phyloP scores from a whole-genome alignment of 2,329 filamentous ascomycete species.

The Cladosporium sp. region DNA sequence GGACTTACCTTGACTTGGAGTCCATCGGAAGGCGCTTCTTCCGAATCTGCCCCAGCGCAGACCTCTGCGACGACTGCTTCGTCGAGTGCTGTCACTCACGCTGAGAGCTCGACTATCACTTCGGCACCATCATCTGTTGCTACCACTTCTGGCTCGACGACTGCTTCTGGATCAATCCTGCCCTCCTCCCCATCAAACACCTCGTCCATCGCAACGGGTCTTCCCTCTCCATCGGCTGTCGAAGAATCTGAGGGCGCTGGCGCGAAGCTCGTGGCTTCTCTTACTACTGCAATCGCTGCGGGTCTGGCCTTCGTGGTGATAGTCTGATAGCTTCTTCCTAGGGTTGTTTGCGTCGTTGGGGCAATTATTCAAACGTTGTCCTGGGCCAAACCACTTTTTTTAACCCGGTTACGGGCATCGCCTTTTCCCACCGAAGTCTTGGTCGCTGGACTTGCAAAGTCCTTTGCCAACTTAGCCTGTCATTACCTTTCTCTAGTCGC shows the following conservation, averaged over 20 bases:
- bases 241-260: constrained; percentile 1
- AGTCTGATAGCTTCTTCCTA: not conserved
- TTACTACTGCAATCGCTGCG: not conserved
- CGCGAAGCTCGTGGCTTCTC: not conserved
- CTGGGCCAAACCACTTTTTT: too few relatives aligned
- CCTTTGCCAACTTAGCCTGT: too few relatives aligned
- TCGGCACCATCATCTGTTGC: not conserved
- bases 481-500: too few relatives aligned
- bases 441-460: too few relatives aligned
- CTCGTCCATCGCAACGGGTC: not conserved
- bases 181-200: not conserved
- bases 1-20: constrained; percentile 19
- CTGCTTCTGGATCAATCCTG: not conserved
- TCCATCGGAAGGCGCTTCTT: not conserved
- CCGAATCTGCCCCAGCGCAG: not conserved
- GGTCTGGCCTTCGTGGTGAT: not conserved
- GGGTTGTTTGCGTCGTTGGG: too few relatives aligned
- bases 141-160: not conserved
- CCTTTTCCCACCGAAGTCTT: too few relatives aligned
- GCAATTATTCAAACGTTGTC: too few relatives aligned
- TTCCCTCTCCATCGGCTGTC: not conserved
- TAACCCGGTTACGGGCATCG: too few relatives aligned
- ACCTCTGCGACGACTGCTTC: not conserved
- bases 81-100: not conserved
- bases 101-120: too few relatives aligned